Evolutionary conservation across 495 filamentous ascomycete species (phyloP), one percentile per base, ranked within the genome.

Genomic region (Endocarpon pusillum): DNA sequence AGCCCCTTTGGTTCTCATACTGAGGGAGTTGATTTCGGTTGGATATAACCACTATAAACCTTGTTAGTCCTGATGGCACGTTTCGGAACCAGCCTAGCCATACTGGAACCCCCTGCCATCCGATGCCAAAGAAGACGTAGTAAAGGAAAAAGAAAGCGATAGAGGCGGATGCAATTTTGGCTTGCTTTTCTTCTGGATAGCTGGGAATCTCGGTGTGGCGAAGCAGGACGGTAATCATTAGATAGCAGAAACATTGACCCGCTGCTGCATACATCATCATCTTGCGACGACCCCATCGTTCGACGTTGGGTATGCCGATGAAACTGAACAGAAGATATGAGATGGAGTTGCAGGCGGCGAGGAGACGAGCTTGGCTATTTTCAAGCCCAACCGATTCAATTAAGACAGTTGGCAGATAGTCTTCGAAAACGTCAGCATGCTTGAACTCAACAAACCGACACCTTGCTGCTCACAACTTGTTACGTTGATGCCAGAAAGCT

Each of bases 11-110:
- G 63, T 65, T 0, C 71, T 53, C 60, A 69, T 69, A 7, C 50
- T 52, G n/a, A 74, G 57, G 10, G 57, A 57, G 41, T 71, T 73
- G 43, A 77, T 62, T 37, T 77, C 72, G n/a, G 65, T 61, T 0
- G 67, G 65, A 45, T 67, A 73, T 1, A 73, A 53, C 57, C 50
- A 61, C 31, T 17, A 7, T 3, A 8, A 25, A 25, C 8, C 23
- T 12, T 25, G 8, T 25, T 25, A 8, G 23, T 25, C 23, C n/a
- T n/a, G n/a, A n/a, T 10, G 35, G 35, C 14, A 37, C 35, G 17
- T 28, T n/a, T n/a, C n/a, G n/a, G n/a, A n/a, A n/a, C 35, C 30
- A 39, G 20, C 4, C 30, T 22, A n/a, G 30, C 49, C 49, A 50
- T 1, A 2, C 35, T 28, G 44, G 37, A 11, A 48, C 33, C 4